phyloP scores from a whole-genome alignment of 2,329 filamentous ascomycete genomes.

The Magnaporthiopsis poae region DNA sequence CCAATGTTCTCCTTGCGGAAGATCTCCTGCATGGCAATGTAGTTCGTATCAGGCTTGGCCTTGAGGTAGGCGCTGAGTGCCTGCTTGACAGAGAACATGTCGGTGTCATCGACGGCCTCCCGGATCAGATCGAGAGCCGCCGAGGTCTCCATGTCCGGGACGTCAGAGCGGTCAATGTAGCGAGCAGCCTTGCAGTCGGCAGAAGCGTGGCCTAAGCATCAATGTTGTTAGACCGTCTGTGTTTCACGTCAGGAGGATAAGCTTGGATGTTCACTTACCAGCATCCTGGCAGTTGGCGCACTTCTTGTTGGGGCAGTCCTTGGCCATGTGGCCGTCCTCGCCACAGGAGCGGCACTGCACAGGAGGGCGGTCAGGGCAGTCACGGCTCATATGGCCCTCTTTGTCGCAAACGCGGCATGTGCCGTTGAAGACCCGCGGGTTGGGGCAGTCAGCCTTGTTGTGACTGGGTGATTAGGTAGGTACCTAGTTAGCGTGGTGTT shows the following conservation, averaged over 20 bases:
- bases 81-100: conserved; percentile 54
- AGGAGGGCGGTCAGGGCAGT: conserved; percentile 34
- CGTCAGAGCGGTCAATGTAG: conserved; percentile 42
- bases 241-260: neutral
- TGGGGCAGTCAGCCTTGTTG: conserved; percentile 52
- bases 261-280: conserved; percentile 30
- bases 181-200: conserved; percentile 50
- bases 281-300: conserved; percentile 55
- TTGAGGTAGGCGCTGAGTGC: conserved; percentile 53
- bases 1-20: conserved; percentile 45
- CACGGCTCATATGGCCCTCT: conserved; percentile 41
- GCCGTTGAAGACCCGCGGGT: conserved; percentile 22
- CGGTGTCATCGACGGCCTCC: conserved; percentile 40
- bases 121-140: conserved; percentile 49
- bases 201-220: conserved; percentile 40
- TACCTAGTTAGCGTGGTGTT: conserved; percentile 9
- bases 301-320: conserved; percentile 48
- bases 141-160: conserved; percentile 42
- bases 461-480: conserved; percentile 31
- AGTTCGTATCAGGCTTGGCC: conserved; percentile 46
- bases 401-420: conserved; percentile 33
- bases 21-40: conserved; percentile 49
- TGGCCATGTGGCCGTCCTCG: conserved; percentile 42
- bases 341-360: conserved; percentile 31
- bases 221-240: neutral